phyloP scores from a whole-genome alignment of 768 basidiomycete genomes.

The Termitomyces sp. region DNA sequence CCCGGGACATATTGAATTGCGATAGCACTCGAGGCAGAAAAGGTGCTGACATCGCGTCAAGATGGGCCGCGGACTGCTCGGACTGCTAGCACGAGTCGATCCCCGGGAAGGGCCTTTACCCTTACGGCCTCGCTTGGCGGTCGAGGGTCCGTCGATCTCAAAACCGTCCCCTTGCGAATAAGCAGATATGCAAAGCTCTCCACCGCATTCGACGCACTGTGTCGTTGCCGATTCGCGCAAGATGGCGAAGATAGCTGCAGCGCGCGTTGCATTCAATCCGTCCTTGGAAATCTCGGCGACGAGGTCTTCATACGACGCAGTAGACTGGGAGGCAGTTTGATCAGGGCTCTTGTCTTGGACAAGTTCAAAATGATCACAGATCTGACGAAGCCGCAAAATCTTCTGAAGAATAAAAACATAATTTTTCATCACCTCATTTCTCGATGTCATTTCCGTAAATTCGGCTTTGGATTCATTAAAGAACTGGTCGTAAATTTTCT shows the following conservation, averaged over 20 bases:
- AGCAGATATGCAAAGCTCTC: conserved; percentile 55
- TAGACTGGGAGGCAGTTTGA: conserved; percentile 32
- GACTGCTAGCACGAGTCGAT: conserved; percentile 72
- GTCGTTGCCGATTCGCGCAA: conserved; percentile 83
- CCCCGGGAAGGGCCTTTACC: conserved; percentile 56
- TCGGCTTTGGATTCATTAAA: conserved; percentile 89
- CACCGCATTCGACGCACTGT: conserved; percentile 84
- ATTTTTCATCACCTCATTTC: conserved; percentile 96
- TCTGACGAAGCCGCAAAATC: conserved; percentile 92
- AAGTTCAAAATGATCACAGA: conserved; percentile 93
- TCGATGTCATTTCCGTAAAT: conserved; percentile 80
- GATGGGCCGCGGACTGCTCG: conserved; percentile 55
- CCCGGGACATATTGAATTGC: conserved; percentile 65
- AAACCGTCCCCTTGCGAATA: conserved; percentile 44
- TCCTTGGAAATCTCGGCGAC: conserved; percentile 68
- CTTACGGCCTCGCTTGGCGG: conserved; percentile 43
- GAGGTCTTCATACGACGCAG: conserved; percentile 72
- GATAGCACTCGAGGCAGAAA: conserved; percentile 86
- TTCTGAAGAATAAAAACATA: conserved; percentile 97
- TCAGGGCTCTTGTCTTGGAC: conserved; percentile 62
- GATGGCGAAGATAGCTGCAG: conserved; percentile 78
- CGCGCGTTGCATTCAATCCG: conserved; percentile 71
- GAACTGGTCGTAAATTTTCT: conserved; percentile 82
- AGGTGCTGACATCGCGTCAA: conserved; percentile 93
- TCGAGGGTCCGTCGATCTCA: conserved; percentile 44